phyloP scores from a whole-genome alignment of 164 flowering plant genomes.

The Akebia trifoliata region DNA sequence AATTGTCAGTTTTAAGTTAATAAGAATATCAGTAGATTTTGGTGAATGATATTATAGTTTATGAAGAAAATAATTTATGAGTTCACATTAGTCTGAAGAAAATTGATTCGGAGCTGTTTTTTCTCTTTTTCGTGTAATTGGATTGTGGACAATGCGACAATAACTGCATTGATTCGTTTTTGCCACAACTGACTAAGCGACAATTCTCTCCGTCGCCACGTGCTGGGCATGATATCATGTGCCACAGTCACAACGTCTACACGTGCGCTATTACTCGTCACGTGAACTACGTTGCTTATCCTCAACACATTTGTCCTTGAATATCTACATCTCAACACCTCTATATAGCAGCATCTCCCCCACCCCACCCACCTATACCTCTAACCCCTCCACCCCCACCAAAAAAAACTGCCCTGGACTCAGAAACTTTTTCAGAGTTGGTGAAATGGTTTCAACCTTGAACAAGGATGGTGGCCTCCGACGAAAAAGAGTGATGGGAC shows the following conservation, averaged over 20 bases:
- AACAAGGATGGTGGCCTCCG: conserved; percentile 2
- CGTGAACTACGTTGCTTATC: conserved; percentile 7
- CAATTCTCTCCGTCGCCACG: conserved; percentile 16
- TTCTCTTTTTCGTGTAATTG: background rate
- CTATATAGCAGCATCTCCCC: background rate
- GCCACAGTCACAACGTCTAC: conserved; percentile 3
- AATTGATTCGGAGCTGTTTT: conserved; percentile 3
- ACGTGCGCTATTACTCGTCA: conserved; percentile 7
- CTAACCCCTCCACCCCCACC: background rate
- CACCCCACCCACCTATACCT: background rate
- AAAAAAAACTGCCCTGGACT: background rate
- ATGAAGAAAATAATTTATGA: conserved; percentile 3
- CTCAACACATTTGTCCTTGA: conserved; percentile 6
- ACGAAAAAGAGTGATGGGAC: conserved; percentile 7
- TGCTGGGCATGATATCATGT: conserved; percentile 10
- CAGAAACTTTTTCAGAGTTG: background rate
- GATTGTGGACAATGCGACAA: conserved; percentile 7
- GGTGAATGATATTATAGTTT: background rate
- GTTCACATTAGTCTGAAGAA: background rate
- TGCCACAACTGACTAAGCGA: background rate
- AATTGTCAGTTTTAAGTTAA: background rate
- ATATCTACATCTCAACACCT: background rate
- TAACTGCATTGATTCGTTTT: background rate
- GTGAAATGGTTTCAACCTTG: conserved; percentile 5
- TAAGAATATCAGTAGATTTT: background rate